Conservation (phyloP, 2,329 filamentous ascomycete genomes). For the Thermochaetoides dissita region DNA sequence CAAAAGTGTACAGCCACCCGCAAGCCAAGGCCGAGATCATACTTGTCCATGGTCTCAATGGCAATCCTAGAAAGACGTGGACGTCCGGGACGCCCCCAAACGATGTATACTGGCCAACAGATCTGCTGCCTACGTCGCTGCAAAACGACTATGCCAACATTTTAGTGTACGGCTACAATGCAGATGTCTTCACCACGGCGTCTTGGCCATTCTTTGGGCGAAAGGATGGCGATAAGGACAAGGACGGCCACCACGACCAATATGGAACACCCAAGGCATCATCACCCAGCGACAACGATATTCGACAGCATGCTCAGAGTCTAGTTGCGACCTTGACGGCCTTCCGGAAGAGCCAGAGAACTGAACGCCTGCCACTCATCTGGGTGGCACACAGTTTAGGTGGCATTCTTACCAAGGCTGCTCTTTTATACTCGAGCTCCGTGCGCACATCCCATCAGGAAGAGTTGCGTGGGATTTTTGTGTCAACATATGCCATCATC, state of each 20-base stretch:
- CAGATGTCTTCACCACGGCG: slow-evolving; percentile 38
- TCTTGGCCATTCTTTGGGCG: neutral
- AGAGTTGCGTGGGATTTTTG: slow-evolving; percentile 52
- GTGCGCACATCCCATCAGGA: slow-evolving; percentile 45
- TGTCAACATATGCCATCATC: slow-evolving; percentile 62
- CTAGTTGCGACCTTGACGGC: slow-evolving; percentile 48
- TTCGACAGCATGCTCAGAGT: slow-evolving; percentile 58
- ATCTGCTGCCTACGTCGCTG: slow-evolving; percentile 50
- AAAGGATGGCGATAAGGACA: too few species aligned
- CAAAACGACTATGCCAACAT: slow-evolving; percentile 45
- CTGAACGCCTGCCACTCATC: slow-evolving; percentile 52
- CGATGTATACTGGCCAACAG: slow-evolving; percentile 53
- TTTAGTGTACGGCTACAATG: slow-evolving; percentile 62
- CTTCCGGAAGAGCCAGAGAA: slow-evolving; percentile 45
- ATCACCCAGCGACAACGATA: slow-evolving; percentile 47
- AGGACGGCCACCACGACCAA: neutral
- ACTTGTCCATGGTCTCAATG: slow-evolving; percentile 58
- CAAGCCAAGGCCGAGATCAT: slow-evolving; percentile 50
- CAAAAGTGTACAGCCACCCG: slow-evolving; percentile 44
- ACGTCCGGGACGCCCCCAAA: slow-evolving; percentile 44
- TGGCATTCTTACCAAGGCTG: slow-evolving; percentile 57
- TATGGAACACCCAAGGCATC: slow-evolving; percentile 11
- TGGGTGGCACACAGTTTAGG: slow-evolving; percentile 65
- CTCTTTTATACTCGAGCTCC: slow-evolving; percentile 53
- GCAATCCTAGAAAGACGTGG: slow-evolving; percentile 51